phyloP scores from a whole-genome alignment of 2,329 filamentous ascomycete species.

The Fusarium solani-melongenae region DNA sequence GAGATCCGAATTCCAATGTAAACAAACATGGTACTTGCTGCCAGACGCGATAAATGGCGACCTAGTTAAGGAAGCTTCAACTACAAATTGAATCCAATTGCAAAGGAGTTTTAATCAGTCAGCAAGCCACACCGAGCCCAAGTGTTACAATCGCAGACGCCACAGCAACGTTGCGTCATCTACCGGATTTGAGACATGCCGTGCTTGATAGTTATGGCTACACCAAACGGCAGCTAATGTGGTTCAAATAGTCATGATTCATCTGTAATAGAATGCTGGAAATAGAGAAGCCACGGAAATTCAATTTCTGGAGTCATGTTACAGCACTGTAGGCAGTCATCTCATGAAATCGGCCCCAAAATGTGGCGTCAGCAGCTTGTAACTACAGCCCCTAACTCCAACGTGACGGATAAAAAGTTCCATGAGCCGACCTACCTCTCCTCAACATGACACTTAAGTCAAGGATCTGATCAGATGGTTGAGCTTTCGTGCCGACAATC shows the following conservation, averaged over 20 bases:
- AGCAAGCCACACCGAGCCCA: background rate
- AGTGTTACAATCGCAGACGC: background rate
- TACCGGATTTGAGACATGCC: background rate
- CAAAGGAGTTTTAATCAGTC: background rate
- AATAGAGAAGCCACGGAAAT: too few relatives aligned
- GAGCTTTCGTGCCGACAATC: background rate
- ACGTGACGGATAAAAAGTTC: background rate
- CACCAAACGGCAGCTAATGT: background rate
- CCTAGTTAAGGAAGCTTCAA: background rate
- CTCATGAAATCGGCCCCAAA: background rate
- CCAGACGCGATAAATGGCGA: background rate
- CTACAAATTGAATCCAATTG: background rate
- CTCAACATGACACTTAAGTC: background rate
- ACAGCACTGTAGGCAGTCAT: background rate
- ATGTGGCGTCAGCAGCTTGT: background rate
- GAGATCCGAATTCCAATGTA: background rate
- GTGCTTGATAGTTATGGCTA: background rate
- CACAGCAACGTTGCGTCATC: background rate
- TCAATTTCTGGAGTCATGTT: background rate
- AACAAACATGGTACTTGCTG: background rate
- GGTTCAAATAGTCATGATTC: background rate
- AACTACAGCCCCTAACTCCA: background rate
- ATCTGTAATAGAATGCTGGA: background rate
- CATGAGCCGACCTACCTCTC: background rate
- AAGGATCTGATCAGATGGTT: background rate